A percentile compares a stretch with the other conserved stretches of the same genome.
These are phyloP conservation scores for Aspergillus hancockii DNA, from an alignment of 495 filamentous ascomycete genomes.

Conservation along the genomic window DNA sequence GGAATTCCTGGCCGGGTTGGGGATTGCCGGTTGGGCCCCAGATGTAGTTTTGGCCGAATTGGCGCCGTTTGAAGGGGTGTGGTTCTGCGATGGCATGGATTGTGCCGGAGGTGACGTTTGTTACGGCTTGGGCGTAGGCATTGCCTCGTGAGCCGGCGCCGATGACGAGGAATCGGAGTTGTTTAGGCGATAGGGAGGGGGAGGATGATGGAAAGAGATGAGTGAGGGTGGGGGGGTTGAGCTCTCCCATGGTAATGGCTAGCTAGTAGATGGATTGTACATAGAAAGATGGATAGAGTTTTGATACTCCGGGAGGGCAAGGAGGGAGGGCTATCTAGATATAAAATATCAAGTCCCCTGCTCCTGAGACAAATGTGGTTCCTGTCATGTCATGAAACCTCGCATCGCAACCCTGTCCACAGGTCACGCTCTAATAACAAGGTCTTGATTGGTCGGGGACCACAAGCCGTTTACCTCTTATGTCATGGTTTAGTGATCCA, in stretches of 20 bases:
- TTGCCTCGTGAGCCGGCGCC: constrained; percentile 85
- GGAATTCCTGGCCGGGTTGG: constrained; percentile 62
- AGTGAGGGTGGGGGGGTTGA: constrained; percentile 13
- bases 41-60: constrained; percentile 67
- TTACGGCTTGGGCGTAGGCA: constrained; percentile 70
- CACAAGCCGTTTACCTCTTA: no score
- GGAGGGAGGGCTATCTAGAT: background rate
- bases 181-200: constrained; percentile 11
- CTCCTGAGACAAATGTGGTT: background rate
- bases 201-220: constrained; percentile 4
- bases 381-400: background rate
- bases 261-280: background rate
- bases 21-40: constrained; percentile 53
- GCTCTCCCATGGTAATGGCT: constrained; percentile 30
- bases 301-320: background rate
- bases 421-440: background rate
- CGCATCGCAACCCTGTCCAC: background rate
- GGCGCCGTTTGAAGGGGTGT: constrained; percentile 68
- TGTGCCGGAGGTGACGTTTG: constrained; percentile 57
- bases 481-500: no score
- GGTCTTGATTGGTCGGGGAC: background rate
- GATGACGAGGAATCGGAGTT: constrained; percentile 68
- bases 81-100: constrained; percentile 84
- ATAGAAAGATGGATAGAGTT: background rate
- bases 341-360: no score